Conservation (phyloP, 2,329 filamentous ascomycete genomes). For the Dactylellina haptotyla region DNA sequence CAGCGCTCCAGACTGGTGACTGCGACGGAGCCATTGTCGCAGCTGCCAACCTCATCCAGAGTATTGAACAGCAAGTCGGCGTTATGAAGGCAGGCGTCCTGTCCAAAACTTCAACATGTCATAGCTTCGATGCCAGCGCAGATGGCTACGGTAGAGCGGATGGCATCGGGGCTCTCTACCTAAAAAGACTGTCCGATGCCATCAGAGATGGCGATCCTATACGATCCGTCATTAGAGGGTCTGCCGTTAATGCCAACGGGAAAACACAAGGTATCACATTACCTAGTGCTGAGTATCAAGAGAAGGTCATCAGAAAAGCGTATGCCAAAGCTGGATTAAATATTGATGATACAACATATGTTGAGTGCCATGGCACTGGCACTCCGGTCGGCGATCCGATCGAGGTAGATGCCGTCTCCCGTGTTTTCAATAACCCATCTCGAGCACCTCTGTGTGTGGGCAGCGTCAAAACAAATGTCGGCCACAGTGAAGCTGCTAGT, state of each 20-base stretch:
- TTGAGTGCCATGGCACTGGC: conserved; percentile 71
- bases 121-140: conserved; percentile 69
- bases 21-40: conserved; percentile 59
- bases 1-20: conserved; percentile 64
- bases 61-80: conserved; percentile 60
- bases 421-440: not conserved
- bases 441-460: conserved; percentile 63
- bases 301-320: conserved; percentile 63
- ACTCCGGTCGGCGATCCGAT: conserved; percentile 65
- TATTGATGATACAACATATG: conserved; percentile 58
- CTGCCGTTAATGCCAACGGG: conserved; percentile 69
- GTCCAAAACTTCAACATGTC: conserved; percentile 63
- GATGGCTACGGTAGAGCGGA: conserved; percentile 74
- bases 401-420: conserved; percentile 12
- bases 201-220: conserved; percentile 69
- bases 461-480: conserved; percentile 68
- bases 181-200: conserved; percentile 70
- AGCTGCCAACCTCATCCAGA: conserved; percentile 62
- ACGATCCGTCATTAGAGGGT: conserved; percentile 67
- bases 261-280: conserved; percentile 69
- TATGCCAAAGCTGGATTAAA: conserved; percentile 62
- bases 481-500: conserved; percentile 66
- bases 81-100: conserved; percentile 65
- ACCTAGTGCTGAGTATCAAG: conserved; percentile 65
- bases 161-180: conserved; percentile 69